Evolutionary conservation across 1,284 basidiomycete species (phyloP).

Genomic region (Ceratobasidium sp.): DNA sequence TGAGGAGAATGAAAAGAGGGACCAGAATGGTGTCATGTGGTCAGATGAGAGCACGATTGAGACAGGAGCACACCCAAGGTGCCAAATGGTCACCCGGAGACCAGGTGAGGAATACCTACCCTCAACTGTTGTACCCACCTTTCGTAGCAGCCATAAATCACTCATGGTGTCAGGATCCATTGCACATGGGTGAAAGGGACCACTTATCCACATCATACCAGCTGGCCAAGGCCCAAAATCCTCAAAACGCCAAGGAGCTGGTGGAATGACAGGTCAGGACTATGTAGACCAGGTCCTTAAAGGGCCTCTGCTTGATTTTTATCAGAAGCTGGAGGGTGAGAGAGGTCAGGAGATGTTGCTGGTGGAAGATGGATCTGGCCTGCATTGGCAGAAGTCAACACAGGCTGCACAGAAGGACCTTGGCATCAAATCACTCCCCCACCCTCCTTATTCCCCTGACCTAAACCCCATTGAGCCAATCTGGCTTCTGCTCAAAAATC

Average conservation of each 20-base stretch:
- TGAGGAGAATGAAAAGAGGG: background rate
- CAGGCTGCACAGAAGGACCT: background rate
- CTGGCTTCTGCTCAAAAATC: background rate
- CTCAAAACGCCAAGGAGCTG: background rate
- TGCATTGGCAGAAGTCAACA: slow-evolving; percentile 12
- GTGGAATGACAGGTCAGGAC: background rate
- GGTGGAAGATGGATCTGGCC: background rate
- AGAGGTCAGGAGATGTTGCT: slow-evolving; percentile 2
- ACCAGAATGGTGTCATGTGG: background rate
- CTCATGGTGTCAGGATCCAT: slow-evolving; percentile 8
- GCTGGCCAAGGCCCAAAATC: background rate
- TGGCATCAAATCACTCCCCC: slow-evolving; percentile 9
- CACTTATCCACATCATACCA: background rate
- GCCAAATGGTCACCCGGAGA: background rate
- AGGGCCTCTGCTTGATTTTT: slow-evolving; percentile 14
- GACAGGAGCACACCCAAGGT: background rate
- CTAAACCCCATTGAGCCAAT: slow-evolving; percentile 24
- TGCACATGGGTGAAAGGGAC: background rate
- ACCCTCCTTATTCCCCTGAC: slow-evolving; percentile 24
- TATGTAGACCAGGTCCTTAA: slow-evolving; percentile 11
- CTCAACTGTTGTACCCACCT: background rate
- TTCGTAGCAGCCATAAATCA: background rate
- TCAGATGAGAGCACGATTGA: background rate
- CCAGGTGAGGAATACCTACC: slow-evolving; percentile 10
- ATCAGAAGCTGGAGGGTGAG: background rate